phyloP scores from a whole-genome alignment of 169 alveolate species.

The Plasmodium ovale region DNA sequence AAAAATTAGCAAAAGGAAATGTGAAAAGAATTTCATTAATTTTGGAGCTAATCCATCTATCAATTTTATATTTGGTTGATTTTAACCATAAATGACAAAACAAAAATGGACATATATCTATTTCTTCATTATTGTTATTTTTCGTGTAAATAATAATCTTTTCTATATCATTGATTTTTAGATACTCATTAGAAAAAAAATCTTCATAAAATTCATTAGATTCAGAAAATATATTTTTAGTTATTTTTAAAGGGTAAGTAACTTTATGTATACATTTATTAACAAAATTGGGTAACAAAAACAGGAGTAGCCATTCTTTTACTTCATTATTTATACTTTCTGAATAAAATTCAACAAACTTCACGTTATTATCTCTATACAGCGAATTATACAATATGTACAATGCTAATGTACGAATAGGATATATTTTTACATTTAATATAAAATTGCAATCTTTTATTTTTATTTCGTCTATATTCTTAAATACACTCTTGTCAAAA shows the following conservation, averaged over 20 bases:
- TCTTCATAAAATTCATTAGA: conserved; percentile 72
- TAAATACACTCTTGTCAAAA: conserved; percentile 2
- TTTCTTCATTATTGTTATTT: conserved; percentile 43
- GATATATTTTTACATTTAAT: conserved; percentile 54
- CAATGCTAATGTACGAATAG: conserved; percentile 47
- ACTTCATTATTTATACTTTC: conserved; percentile 55
- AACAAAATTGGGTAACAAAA: conserved; percentile 55
- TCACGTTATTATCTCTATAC: conserved; percentile 33
- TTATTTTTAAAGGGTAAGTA: conserved; percentile 63
- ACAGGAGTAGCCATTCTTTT: conserved; percentile 64
- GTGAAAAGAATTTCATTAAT: conserved; percentile 62
- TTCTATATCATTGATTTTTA: conserved; percentile 68
- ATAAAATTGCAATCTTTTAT: conserved; percentile 59
- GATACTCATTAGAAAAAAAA: conserved; percentile 70
- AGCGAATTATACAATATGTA: conserved; percentile 50
- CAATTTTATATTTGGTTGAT: conserved; percentile 37
- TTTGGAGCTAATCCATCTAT: conserved; percentile 71
- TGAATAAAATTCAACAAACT: conserved; percentile 43
- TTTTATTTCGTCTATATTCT: conserved; percentile 48
- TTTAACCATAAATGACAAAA: conserved; percentile 64
- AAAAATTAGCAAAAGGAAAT: conserved; percentile 68
- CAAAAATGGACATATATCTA: conserved; percentile 51
- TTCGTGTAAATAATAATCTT: conserved; percentile 63
- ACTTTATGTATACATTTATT: conserved; percentile 64
- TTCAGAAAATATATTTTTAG: conserved; percentile 55